Evolutionary conservation across 768 basidiomycete genomes (phyloP), one percentile per base, ranked within the genome.

Genomic region (Coprinopsis marcescibilis): DNA sequence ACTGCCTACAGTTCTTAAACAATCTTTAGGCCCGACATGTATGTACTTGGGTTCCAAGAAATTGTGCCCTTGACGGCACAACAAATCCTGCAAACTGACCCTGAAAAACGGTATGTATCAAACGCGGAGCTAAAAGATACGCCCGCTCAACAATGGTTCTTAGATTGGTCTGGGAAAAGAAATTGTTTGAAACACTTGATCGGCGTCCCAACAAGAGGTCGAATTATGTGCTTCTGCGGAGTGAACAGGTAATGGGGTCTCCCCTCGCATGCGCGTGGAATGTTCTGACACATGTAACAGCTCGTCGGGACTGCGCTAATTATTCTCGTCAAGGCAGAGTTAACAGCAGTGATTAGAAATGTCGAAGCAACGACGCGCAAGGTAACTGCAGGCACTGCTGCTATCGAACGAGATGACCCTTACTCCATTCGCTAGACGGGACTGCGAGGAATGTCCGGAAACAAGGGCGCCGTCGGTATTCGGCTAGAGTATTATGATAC

Each of bases 41-140:
- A 95, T 60, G 83, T 83, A 17, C 71, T 97, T 23, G 90, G 89
- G 2, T 96, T 97, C 61, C 94, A 99, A 64, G 96, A 99, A 65
- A 93, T 99, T 44, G 96, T 99, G 0, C 92, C 93, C 3, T 76
- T 99, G 38, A 97, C 91, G n/a, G 91, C 96, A 2, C 91, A 94
- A 57, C 94, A 97, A 62, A 97, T 99, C 34, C 74, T 97, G 13
- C 93, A 96, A 62, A 85, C 93, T 4, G 94, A 97, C 64, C 92
- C 94, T 1, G 91, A 92, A 60, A 93, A 91, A 67, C 78, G 80
- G 90, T 85, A 43, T 19, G 70, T 49, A n/a, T n/a, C n/a, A 19
- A 38, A 43, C 19, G n/a, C 26, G 14, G 14, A 4, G n/a, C 29
- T 15, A n/a, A 7, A 30, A 15, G n/a, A 15, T 20, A 21, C 8